Evolutionary conservation across 208 protist species (phyloP).

Genomic region (Leishmania aethiopica): DNA sequence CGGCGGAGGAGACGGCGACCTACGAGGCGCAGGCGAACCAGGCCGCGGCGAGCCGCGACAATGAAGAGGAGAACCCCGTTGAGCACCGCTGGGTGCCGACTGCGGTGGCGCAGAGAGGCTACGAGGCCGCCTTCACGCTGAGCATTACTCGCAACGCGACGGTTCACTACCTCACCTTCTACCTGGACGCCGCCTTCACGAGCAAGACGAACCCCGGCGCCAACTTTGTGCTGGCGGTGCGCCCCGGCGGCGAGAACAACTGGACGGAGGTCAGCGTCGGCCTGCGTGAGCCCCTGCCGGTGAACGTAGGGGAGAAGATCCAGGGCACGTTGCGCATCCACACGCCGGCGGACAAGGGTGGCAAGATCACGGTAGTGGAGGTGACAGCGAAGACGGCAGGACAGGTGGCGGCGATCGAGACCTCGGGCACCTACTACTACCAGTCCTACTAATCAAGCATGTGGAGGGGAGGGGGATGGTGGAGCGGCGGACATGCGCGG

Average conservation of each 20-base stretch:
- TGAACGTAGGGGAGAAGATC: constrained; percentile 69
- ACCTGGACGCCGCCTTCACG: constrained; percentile 78
- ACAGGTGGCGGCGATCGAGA: constrained; percentile 57
- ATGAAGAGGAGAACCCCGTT: constrained; percentile 57
- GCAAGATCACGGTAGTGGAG: constrained; percentile 60
- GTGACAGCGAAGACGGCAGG: constrained; percentile 74
- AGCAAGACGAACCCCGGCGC: constrained; percentile 69
- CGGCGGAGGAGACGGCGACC: constrained; percentile 37
- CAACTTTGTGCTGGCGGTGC: constrained; percentile 88
- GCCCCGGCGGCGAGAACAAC: constrained; percentile 70
- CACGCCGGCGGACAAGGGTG: constrained; percentile 53
- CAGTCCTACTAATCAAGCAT: constrained; percentile 53
- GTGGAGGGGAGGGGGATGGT: background rate
- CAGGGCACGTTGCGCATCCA: constrained; percentile 51
- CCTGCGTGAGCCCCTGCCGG: constrained; percentile 68
- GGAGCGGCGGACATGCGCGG: background rate
- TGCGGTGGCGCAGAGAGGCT: constrained; percentile 47
- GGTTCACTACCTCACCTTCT: constrained; percentile 89
- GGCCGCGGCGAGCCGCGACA: constrained; percentile 22
- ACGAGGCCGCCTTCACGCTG: constrained; percentile 61
- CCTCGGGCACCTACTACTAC: constrained; percentile 73
- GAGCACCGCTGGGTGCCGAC: constrained; percentile 45
- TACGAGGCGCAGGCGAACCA: constrained; percentile 41
- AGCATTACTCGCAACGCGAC: constrained; percentile 55
- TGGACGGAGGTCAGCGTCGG: constrained; percentile 88